Conservation (phyloP, 2,329 filamentous ascomycete species). For the Sporothrix brasiliensis region DNA sequence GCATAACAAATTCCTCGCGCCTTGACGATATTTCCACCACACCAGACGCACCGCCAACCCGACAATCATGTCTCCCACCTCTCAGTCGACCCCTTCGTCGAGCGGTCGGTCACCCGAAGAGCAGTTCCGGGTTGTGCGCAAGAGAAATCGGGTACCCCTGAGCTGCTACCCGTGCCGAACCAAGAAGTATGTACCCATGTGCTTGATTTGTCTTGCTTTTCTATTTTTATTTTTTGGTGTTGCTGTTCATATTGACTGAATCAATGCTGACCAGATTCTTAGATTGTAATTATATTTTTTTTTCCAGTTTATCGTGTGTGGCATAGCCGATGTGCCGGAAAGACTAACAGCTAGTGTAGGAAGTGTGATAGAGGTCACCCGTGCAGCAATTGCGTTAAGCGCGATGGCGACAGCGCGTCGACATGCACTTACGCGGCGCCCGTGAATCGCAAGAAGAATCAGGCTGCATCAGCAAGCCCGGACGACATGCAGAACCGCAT, state of each 20-base stretch:
- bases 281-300: conserved; percentile 32
- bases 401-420: conserved; percentile 76
- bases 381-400: conserved; percentile 92
- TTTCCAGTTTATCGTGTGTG: neutral
- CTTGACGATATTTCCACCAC: neutral
- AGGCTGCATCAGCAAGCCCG: conserved; percentile 64
- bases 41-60: neutral
- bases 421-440: conserved; percentile 85
- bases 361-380: conserved; percentile 93
- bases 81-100: conserved; percentile 75
- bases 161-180: conserved; percentile 91
- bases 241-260: conserved; percentile 9
- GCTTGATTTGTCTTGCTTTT: neutral
- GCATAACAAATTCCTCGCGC: neutral
- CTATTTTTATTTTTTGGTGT: neutral
- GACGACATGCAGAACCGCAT: conserved; percentile 99
- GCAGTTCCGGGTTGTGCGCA: conserved; percentile 84
- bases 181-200: conserved; percentile 68
- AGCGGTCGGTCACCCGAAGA: conserved; percentile 79
- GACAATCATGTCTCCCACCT: conserved; percentile 69
- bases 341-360: conserved; percentile 46
- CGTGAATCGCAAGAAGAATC: conserved; percentile 70
- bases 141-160: conserved; percentile 86
- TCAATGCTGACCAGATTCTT: conserved; percentile 28
- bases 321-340: too few species aligned